These are phyloP conservation scores for Fusarium protoensiforme DNA, from an alignment of 2,329 filamentous ascomycete species.

Conservation along the genomic window DNA sequence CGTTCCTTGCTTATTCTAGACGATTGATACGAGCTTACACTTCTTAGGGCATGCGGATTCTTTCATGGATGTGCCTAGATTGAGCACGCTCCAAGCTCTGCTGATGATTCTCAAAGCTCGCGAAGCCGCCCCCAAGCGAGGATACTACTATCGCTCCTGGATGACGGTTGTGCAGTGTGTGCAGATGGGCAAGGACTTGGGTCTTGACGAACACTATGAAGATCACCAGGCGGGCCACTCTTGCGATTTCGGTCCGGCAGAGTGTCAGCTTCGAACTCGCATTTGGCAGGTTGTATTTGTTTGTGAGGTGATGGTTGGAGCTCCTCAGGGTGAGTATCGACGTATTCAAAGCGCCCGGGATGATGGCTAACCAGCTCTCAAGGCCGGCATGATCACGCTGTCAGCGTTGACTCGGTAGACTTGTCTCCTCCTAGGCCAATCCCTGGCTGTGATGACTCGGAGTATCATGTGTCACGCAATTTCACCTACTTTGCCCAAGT, in stretches of 20 bases:
- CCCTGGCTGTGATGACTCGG: slow-evolving; percentile 76
- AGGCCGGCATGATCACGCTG: slow-evolving; percentile 83
- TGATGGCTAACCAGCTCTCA: slow-evolving; percentile 23
- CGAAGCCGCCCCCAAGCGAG: slow-evolving; percentile 90
- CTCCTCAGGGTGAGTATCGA: slow-evolving; percentile 75
- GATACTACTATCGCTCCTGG: slow-evolving; percentile 98
- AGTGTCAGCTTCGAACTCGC: slow-evolving; percentile 86
- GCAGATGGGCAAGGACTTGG: slow-evolving; percentile 92
- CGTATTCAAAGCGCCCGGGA: background rate
- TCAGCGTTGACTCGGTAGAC: slow-evolving; percentile 81
- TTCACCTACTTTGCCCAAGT: slow-evolving; percentile 84
- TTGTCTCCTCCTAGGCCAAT: slow-evolving; percentile 73
- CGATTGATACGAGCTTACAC: slow-evolving; percentile 29
- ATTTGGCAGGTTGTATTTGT: slow-evolving; percentile 91
- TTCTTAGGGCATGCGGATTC: slow-evolving; percentile 83
- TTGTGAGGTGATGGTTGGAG: slow-evolving; percentile 92
- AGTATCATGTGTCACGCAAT: slow-evolving; percentile 83
- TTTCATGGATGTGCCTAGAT: slow-evolving; percentile 89
- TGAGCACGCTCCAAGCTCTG: slow-evolving; percentile 92
- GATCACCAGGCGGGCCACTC: slow-evolving; percentile 77
- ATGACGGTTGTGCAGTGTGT: slow-evolving; percentile 93
- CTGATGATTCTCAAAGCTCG: slow-evolving; percentile 89
- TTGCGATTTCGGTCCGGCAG: slow-evolving; percentile 76
- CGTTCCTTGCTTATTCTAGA: background rate
- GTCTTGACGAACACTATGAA: slow-evolving; percentile 86